These are phyloP conservation scores for Klebsormidium nitens DNA, from an alignment of 139 green algal genomes.

Conservation along the genomic window DNA sequence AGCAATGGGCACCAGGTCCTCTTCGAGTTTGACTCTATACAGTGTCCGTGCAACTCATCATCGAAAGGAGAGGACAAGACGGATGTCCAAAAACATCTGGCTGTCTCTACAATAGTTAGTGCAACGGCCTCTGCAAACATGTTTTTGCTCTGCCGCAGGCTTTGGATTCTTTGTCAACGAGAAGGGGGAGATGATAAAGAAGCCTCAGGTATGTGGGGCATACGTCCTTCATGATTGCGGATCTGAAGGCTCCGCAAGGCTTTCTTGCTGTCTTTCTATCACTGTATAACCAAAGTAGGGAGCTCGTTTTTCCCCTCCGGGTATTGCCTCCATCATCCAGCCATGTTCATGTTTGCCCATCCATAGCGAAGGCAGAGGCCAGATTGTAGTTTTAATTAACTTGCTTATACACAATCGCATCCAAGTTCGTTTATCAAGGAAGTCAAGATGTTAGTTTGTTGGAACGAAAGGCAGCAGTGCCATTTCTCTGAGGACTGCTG, in stretches of 20 bases:
- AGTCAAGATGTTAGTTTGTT: too few species aligned
- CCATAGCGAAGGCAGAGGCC: neutral
- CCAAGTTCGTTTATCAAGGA: neutral
- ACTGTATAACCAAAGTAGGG: too few species aligned
- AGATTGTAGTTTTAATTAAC: neutral
- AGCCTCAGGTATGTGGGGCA: conserved; percentile 30
- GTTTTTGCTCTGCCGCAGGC: conserved; percentile 4
- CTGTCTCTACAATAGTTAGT: too few species aligned
- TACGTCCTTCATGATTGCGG: too few species aligned
- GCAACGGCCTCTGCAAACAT: neutral
- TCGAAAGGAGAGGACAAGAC: too few species aligned
- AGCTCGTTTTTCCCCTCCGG: too few species aligned
- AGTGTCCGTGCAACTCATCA: too few species aligned
- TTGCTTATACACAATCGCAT: neutral
- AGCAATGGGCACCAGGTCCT: neutral
- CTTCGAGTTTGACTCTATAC: neutral
- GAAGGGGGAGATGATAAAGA: conserved; percentile 40
- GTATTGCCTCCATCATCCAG: too few species aligned
- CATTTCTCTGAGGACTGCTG: neutral
- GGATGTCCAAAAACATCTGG: too few species aligned
- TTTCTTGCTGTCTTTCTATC: too few species aligned
- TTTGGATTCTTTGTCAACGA: conserved; percentile 36
- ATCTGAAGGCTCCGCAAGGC: too few species aligned
- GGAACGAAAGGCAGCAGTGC: too few species aligned
- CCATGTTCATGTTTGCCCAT: neutral